These are phyloP conservation scores for Sugiyamaella xylanicola DNA, from an alignment of 1,139 yeast genomes.

Conservation along the genomic window DNA sequence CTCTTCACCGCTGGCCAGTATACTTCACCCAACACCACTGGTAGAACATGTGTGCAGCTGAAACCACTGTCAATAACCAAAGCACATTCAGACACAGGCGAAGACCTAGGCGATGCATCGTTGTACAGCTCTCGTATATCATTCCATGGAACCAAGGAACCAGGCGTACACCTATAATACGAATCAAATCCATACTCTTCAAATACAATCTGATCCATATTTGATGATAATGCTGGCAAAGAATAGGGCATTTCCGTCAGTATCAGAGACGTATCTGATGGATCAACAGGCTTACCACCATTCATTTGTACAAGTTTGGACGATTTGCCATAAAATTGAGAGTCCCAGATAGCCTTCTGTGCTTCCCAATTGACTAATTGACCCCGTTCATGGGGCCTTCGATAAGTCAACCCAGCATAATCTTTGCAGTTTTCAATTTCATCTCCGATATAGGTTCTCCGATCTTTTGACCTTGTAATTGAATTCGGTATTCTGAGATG, in stretches of 20 bases:
- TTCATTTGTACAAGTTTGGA: conserved; percentile 31
- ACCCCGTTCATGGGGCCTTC: conserved; percentile 83
- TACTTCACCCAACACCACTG: conserved; percentile 77
- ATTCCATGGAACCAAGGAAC: conserved; percentile 73
- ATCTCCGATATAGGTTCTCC: conserved; percentile 72
- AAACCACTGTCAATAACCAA: conserved; percentile 87
- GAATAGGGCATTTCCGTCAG: conserved; percentile 82
- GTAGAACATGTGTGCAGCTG: conserved; percentile 84
- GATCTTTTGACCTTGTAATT: conserved; percentile 73
- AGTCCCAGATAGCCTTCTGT: conserved; percentile 93
- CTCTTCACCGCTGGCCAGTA: conserved; percentile 78
- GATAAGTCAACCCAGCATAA: conserved; percentile 70
- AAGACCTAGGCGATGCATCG: conserved; percentile 21
- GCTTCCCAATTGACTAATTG: conserved; percentile 91
- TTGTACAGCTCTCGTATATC: conserved; percentile 27
- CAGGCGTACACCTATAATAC: conserved; percentile 64
- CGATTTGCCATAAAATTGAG: conserved; percentile 53
- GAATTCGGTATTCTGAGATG: conserved; percentile 68
- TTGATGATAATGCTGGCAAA: conserved; percentile 77
- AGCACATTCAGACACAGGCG: conserved; percentile 58
- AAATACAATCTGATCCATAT: conserved; percentile 88
- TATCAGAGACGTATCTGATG: conserved; percentile 54
- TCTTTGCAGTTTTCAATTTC: conserved; percentile 65
- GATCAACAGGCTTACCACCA: conserved; percentile 40
- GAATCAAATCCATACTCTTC: conserved; percentile 87